A percentile compares a stretch with the other conserved stretches of the same genome.
Conservation (phyloP, 2,329 filamentous ascomycete genomes). For the Colletotrichum gigasporum region DNA sequence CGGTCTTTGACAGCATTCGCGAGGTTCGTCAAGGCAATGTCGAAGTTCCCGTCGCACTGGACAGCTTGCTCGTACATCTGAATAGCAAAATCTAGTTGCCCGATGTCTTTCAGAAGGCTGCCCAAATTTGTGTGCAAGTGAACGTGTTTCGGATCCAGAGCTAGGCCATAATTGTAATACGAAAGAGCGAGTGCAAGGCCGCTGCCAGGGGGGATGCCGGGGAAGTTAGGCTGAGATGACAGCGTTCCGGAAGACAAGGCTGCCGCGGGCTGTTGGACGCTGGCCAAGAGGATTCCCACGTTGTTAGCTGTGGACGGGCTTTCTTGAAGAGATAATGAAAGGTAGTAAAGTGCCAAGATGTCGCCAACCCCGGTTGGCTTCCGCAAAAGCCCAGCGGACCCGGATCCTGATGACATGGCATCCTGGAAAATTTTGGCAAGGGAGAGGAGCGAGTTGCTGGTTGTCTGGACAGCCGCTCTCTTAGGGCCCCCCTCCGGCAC, state of each 20-base stretch:
- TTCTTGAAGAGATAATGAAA: constrained; percentile 92
- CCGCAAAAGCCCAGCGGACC: constrained; percentile 62
- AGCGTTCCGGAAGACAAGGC: constrained; percentile 37
- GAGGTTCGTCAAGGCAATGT: constrained; percentile 95
- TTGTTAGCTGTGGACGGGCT: constrained; percentile 99
- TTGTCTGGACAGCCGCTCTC: constrained; percentile 87
- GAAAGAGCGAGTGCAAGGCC: constrained; percentile 87
- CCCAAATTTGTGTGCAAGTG: constrained; percentile 97
- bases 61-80: constrained; percentile 98
- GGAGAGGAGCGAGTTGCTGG: constrained; percentile 93
- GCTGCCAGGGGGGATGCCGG: constrained; percentile 85
- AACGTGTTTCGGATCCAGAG: constrained; percentile 87
- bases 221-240: constrained; percentile 59
- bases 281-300: constrained; percentile 94
- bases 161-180: constrained; percentile 95
- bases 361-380: constrained; percentile 84
- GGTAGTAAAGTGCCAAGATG: constrained; percentile 93
- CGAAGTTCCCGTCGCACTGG: constrained; percentile 90
- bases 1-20: constrained; percentile 98
- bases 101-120: constrained; percentile 94
- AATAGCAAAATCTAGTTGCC: constrained; percentile 89
- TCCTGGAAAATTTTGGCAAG: constrained; percentile 98
- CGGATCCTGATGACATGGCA: constrained; percentile 80
- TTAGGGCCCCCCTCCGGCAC: constrained; percentile 76
- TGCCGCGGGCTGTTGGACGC: constrained; percentile 76